Evolutionary conservation across 495 filamentous ascomycete genomes (phyloP).

Genomic region (Umbilicaria muhlenbergii): DNA sequence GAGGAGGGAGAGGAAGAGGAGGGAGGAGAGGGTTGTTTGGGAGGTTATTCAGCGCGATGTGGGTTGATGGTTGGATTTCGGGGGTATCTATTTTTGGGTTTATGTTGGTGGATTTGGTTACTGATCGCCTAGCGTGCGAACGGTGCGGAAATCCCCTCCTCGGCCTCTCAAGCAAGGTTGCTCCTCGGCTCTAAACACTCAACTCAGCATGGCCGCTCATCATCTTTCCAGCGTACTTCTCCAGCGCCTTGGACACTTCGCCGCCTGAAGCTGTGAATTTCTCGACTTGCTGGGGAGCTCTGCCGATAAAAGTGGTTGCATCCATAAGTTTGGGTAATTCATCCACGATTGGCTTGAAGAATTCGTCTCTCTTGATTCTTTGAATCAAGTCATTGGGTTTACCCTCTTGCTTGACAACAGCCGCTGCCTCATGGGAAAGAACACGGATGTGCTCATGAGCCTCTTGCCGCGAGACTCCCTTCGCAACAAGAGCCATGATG

Average conservation of each 20-base stretch:
- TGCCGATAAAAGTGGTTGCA: slow-evolving; percentile 3
- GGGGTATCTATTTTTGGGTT: no score
- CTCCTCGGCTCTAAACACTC: no score
- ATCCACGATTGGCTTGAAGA: slow-evolving; percentile 38
- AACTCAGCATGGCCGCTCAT: no score
- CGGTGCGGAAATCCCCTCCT: no score
- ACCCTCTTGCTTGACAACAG: slow-evolving; percentile 67
- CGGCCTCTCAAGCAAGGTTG: no score
- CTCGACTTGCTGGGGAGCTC: slow-evolving; percentile 8
- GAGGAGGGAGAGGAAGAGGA: slow-evolving; percentile 28
- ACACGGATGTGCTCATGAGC: slow-evolving; percentile 74
- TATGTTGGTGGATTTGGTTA: no score
- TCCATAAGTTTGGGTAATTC: neutral
- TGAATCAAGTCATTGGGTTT: slow-evolving; percentile 72
- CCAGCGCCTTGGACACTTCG: slow-evolving; percentile 2
- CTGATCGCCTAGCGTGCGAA: no score
- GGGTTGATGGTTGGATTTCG: no score
- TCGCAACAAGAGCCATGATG: slow-evolving; percentile 70
- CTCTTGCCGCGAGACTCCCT: slow-evolving; percentile 69
- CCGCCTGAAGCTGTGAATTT: slow-evolving; percentile 1
- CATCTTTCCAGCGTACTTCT: neutral
- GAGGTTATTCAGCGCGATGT: slow-evolving; percentile 8
- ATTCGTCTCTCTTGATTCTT: slow-evolving; percentile 54
- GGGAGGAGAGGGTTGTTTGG: slow-evolving; percentile 35
- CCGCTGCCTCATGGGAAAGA: slow-evolving; percentile 69